A percentile compares a stretch with the other conserved stretches of the same genome.
Evolutionary conservation across 768 basidiomycete genomes (phyloP).

Genomic region (Suillus variegatus): DNA sequence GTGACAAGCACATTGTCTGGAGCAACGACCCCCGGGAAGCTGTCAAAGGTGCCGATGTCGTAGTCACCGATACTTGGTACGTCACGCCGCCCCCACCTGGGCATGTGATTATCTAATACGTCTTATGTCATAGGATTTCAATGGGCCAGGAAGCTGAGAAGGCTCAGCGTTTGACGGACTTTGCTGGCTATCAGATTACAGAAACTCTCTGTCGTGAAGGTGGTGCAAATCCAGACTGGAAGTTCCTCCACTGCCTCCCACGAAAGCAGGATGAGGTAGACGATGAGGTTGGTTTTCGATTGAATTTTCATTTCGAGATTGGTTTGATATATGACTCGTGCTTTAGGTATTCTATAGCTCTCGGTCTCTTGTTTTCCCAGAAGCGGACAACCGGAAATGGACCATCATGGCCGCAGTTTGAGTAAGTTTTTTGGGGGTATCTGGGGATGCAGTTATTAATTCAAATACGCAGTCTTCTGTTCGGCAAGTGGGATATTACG

Average conservation of each 20-base stretch:
- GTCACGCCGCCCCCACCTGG: constrained; percentile 9
- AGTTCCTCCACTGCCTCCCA: constrained; percentile 95
- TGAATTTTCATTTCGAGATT: not conserved
- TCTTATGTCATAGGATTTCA: constrained; percentile 69
- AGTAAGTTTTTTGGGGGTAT: constrained; percentile 52
- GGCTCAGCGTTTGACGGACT: constrained; percentile 80
- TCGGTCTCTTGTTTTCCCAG: constrained; percentile 89
- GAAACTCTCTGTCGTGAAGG: constrained; percentile 80
- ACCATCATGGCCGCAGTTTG: constrained; percentile 91
- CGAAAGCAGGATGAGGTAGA: constrained; percentile 93
- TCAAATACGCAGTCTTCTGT: constrained; percentile 29
- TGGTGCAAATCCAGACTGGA: constrained; percentile 85
- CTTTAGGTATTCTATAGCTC: constrained; percentile 87
- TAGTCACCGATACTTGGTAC: constrained; percentile 96
- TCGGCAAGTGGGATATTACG: constrained; percentile 48
- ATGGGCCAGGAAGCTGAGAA: constrained; percentile 99
- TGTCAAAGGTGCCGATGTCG: constrained; percentile 87
- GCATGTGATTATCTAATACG: not conserved
- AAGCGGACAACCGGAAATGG: constrained; percentile 97
- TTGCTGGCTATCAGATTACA: constrained; percentile 92
- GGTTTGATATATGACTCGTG: constrained; percentile 9
- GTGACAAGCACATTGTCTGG: constrained; percentile 76
- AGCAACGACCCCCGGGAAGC: constrained; percentile 81
- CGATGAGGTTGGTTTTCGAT: constrained; percentile 66
- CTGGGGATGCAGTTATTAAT: not conserved